Conservation (phyloP, 768 basidiomycete genomes). For the Agaricus bisporus region DNA sequence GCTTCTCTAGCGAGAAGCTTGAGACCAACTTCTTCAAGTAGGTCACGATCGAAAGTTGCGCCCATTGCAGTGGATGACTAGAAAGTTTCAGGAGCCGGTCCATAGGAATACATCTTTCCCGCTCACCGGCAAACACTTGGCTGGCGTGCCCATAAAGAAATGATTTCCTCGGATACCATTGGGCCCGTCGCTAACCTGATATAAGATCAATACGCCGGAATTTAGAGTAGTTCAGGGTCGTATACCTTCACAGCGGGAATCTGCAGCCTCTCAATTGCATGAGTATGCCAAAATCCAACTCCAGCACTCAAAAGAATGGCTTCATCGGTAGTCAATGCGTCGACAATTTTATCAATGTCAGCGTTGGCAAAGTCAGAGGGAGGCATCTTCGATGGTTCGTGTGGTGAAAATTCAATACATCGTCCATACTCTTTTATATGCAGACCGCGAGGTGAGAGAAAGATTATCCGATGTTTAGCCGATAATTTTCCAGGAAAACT, state of each 20-base stretch:
- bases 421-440: not conserved
- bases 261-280: conserved; percentile 55
- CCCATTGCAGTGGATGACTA: conserved; percentile 68
- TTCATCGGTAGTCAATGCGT: conserved; percentile 67
- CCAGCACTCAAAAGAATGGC: conserved; percentile 68
- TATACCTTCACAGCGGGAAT: conserved; percentile 65
- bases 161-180: conserved; percentile 71
- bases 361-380: conserved; percentile 67
- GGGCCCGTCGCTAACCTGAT: conserved; percentile 71
- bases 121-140: conserved; percentile 67
- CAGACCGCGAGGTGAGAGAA: not conserved
- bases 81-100: not conserved
- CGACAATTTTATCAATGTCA: conserved; percentile 52
- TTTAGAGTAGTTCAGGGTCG: not conserved
- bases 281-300: conserved; percentile 75
- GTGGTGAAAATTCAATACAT: not conserved
- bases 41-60: conserved; percentile 65
- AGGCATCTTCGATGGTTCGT: conserved; percentile 34
- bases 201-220: not conserved
- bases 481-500: not conserved
- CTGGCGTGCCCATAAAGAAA: conserved; percentile 78
- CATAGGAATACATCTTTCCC: not conserved
- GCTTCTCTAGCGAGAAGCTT: conserved; percentile 68
- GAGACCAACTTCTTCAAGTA: conserved; percentile 55
- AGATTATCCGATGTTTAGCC: conserved; percentile 5